A percentile compares a stretch with the other conserved stretches of the same genome.
phyloP scores from a whole-genome alignment of 805 yeast species.

The Hyphopichia homilentoma region DNA sequence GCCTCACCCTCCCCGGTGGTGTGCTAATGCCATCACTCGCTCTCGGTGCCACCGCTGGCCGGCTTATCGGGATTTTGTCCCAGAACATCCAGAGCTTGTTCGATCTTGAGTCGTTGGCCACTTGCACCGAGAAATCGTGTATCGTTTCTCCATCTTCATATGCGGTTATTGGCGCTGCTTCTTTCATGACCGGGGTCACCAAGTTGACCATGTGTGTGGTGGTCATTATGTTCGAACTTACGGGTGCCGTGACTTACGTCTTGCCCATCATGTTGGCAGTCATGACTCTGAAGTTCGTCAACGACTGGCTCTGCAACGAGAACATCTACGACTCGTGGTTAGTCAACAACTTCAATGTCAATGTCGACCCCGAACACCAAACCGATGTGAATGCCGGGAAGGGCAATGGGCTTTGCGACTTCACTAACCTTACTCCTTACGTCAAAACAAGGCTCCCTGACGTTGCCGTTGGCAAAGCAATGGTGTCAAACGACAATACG shows the following conservation, averaged over 20 bases:
- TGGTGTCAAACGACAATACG: conserved; percentile 27
- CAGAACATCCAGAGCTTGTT: conserved; percentile 44
- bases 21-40: conserved; percentile 60
- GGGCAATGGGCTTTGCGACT: conserved; percentile 36
- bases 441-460: conserved; percentile 32
- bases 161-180: conserved; percentile 85
- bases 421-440: conserved; percentile 23
- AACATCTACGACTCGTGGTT: conserved; percentile 61
- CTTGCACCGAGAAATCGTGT: conserved; percentile 41
- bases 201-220: conserved; percentile 77
- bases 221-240: conserved; percentile 75
- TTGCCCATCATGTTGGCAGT: conserved; percentile 85
- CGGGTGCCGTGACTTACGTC: conserved; percentile 82
- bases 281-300: conserved; percentile 67
- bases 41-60: conserved; percentile 58
- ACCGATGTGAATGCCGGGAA: conserved; percentile 27
- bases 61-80: conserved; percentile 51
- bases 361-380: conserved; percentile 1
- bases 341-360: conserved; percentile 24
- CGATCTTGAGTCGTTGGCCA: conserved; percentile 28
- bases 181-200: conserved; percentile 77
- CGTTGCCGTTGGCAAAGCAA: conserved; percentile 18
- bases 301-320: conserved; percentile 54
- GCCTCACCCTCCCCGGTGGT: conserved; percentile 68
- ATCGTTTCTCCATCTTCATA: conserved; percentile 85